Percentiles rank a stretch among this genome's conserved stretches.
These are phyloP conservation scores for Plenodomus lindquistii DNA, from an alignment of 2,329 filamentous ascomycete genomes.

Conservation along the genomic window DNA sequence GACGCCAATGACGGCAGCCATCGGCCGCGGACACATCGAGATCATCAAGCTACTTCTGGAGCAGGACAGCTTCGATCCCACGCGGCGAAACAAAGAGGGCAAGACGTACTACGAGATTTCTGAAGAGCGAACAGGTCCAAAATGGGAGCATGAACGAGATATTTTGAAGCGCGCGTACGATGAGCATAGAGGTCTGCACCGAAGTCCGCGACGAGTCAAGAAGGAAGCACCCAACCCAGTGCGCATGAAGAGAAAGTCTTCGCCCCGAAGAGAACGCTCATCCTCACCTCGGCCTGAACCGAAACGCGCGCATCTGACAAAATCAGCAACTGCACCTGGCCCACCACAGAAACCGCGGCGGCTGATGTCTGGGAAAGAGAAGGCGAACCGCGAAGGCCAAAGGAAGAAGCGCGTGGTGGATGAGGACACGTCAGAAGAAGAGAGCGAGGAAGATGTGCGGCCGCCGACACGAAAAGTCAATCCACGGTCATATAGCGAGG, in stretches of 20 bases:
- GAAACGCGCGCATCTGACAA: constrained; percentile 30
- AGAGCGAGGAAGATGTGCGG: constrained; percentile 45
- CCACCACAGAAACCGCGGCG: constrained; percentile 40
- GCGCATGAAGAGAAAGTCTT: constrained; percentile 38
- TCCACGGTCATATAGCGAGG: constrained; percentile 40
- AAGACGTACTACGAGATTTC: constrained; percentile 88
- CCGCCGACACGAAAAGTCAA: constrained; percentile 40
- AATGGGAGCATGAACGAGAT: constrained; percentile 87
- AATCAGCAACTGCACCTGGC: constrained; percentile 18
- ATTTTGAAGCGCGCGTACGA: constrained; percentile 78
- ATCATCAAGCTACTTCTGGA: constrained; percentile 80
- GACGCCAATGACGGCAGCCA: constrained; percentile 92
- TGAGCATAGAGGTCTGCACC: constrained; percentile 47
- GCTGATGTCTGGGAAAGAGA: constrained; percentile 43
- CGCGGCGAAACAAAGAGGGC: constrained; percentile 70
- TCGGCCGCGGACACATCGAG: constrained; percentile 83
- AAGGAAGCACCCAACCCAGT: constrained; percentile 37
- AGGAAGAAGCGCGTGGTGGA: constrained; percentile 38
- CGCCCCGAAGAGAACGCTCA: constrained; percentile 40
- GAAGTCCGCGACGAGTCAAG: constrained; percentile 39
- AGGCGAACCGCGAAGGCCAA: constrained; percentile 39
- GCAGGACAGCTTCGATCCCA: constrained; percentile 81
- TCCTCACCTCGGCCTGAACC: constrained; percentile 36
- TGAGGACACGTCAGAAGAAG: constrained; percentile 41
- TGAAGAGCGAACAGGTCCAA: constrained; percentile 77